Conservation (phyloP, 441 rosid genomes). For the Daphne laureola region DNA sequence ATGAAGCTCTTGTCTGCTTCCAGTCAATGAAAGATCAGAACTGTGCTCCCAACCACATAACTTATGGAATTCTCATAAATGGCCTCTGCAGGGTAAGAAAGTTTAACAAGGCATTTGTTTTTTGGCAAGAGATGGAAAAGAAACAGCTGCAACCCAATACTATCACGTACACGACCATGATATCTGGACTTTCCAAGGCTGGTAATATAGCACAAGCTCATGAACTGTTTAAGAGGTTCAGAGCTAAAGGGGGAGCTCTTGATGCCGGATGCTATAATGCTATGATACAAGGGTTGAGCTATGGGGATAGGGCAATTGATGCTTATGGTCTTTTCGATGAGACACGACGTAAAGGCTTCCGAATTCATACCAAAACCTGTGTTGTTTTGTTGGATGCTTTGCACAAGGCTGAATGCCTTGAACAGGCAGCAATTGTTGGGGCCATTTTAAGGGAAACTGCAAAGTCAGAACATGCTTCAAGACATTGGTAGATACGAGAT, state of each 20-base stretch:
- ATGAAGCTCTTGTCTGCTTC: slow-evolving; percentile 80
- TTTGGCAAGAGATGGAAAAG: slow-evolving; percentile 97
- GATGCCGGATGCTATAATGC: slow-evolving; percentile 79
- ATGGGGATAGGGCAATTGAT: slow-evolving; percentile 60
- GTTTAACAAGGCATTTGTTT: slow-evolving; percentile 90
- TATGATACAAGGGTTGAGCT: slow-evolving; percentile 77
- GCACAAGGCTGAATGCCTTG: slow-evolving; percentile 77
- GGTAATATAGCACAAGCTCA: slow-evolving; percentile 74
- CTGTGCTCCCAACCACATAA: slow-evolving; percentile 63
- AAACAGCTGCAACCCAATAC: slow-evolving; percentile 58
- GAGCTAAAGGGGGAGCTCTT: slow-evolving; percentile 54
- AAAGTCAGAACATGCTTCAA: slow-evolving; percentile 84
- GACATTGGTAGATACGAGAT: slow-evolving; percentile 59
- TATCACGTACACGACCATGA: slow-evolving; percentile 80
- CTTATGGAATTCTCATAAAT: slow-evolving; percentile 72
- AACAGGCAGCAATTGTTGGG: slow-evolving; percentile 91
- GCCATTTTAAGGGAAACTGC: slow-evolving; percentile 85
- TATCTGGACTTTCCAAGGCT: slow-evolving; percentile 84
- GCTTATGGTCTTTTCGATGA: slow-evolving; percentile 77
- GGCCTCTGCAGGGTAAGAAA: slow-evolving; percentile 86
- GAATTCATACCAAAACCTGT: slow-evolving; percentile 70
- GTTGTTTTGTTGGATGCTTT: slow-evolving; percentile 80
- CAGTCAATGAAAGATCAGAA: slow-evolving; percentile 74
- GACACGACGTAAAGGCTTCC: slow-evolving; percentile 57
- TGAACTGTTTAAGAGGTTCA: slow-evolving; percentile 61